These are phyloP conservation scores for Massariosphaeria phaeospora DNA, from an alignment of 495 filamentous ascomycete genomes.

Conservation along the genomic window DNA sequence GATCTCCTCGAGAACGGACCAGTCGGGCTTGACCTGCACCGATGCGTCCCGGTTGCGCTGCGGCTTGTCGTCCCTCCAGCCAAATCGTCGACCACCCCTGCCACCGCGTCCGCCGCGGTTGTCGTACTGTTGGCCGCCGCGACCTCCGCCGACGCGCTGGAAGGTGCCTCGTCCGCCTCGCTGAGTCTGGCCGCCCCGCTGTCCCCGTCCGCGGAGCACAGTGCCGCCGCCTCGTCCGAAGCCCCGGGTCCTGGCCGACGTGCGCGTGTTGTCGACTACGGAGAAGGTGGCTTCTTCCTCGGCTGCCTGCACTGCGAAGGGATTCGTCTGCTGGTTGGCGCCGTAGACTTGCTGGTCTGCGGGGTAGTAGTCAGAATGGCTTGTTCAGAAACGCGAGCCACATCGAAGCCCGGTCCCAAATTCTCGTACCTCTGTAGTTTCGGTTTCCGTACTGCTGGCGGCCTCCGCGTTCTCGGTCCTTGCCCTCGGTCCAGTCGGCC, in stretches of 20 bases:
- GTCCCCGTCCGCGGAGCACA: constrained; percentile 83
- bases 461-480: constrained; percentile 72
- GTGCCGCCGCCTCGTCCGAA: constrained; percentile 84
- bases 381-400: neutral
- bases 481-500: constrained; percentile 99
- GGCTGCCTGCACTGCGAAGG: constrained; percentile 83
- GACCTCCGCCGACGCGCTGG: constrained; percentile 49
- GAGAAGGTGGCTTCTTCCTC: constrained; percentile 98
- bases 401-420: neutral
- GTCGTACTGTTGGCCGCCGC: constrained; percentile 58
- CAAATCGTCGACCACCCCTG: constrained; percentile 75
- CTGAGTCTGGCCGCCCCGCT: constrained; percentile 43
- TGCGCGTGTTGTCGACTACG: constrained; percentile 88
- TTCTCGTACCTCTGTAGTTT: constrained; percentile 73
- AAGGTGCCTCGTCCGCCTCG: constrained; percentile 55
- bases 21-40: constrained; percentile 88
- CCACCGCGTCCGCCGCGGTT: constrained; percentile 59
- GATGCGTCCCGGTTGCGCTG: constrained; percentile 92
- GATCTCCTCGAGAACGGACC: constrained; percentile 95
- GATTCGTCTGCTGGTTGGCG: constrained; percentile 67
- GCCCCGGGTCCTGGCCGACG: constrained; percentile 69
- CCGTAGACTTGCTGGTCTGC: constrained; percentile 96
- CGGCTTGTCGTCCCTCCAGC: constrained; percentile 99
- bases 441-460: constrained; percentile 85
- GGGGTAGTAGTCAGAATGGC: constrained; percentile 11